Evolutionary conservation across 768 basidiomycete genomes (phyloP).

Genomic region (Hydnum rufescens): DNA sequence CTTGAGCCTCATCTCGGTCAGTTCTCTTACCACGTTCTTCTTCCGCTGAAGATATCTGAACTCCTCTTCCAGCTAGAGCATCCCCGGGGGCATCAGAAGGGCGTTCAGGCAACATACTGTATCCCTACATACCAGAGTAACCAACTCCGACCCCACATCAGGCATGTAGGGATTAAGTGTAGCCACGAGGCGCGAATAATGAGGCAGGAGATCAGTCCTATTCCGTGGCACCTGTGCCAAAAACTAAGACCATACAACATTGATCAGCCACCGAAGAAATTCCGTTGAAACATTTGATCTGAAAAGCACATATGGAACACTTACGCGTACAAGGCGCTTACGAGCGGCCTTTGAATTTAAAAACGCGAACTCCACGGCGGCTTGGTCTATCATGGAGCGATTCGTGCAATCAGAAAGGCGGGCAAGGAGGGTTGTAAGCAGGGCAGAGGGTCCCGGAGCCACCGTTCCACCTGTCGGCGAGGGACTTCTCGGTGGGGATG

Average conservation of each 20-base stretch:
- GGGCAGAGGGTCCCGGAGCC: conserved; percentile 71
- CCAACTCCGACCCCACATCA: conserved; percentile 68
- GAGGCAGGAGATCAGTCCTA: conserved; percentile 75
- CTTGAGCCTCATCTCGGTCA: conserved; percentile 70
- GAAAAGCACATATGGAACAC: too few relatives aligned
- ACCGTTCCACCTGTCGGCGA: conserved; percentile 31
- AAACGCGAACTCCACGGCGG: conserved; percentile 88
- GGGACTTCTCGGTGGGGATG: conserved; percentile 28
- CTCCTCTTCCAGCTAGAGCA: conserved; percentile 73
- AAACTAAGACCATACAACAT: conserved; percentile 28
- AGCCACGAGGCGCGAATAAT: conserved; percentile 79
- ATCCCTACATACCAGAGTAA: conserved; percentile 62
- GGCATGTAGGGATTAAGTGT: conserved; percentile 86
- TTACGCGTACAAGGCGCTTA: conserved; percentile 73
- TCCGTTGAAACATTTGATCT: neutral
- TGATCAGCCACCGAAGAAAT: neutral
- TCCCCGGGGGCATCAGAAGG: neutral
- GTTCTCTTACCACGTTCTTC: conserved; percentile 79
- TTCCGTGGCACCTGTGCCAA: conserved; percentile 70
- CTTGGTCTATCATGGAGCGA: conserved; percentile 73
- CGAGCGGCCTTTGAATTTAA: conserved; percentile 92
- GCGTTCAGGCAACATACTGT: neutral
- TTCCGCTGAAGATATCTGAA: conserved; percentile 89
- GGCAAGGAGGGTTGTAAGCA: conserved; percentile 75
- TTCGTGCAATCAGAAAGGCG: conserved; percentile 92